Evolutionary conservation across 2,329 filamentous ascomycete species (phyloP), one percentile per base, ranked within the genome.

Genomic region (Aspergillus nomiae): DNA sequence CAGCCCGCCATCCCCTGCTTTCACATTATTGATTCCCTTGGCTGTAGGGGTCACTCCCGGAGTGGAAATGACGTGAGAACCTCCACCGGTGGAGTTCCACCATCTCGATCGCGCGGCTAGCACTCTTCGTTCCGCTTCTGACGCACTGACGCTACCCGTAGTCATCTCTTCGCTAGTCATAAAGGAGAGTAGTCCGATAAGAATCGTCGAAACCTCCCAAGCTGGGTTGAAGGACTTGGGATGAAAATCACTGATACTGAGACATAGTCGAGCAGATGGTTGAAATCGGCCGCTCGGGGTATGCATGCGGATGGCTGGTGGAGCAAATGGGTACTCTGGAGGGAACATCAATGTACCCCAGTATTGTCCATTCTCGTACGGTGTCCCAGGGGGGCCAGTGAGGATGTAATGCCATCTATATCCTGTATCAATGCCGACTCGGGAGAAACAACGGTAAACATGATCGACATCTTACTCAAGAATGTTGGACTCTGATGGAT

Each of bases 111-210:
- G 86, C 28, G 86, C 84, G 0, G 95, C 93, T 56, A 93, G 87
- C 71, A 90, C 86, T 76, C 88, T 90, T 65, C 94, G 87, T 82
- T 98, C 94, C 4, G 86, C 83, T 56, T 92, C 87, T 0, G 87
- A 90, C 21, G 89, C 92, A 7, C 90, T 89, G 34, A 99, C 87
- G 34, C 90, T 94, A 2, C 95, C 95, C 0, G 95, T 98, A 0
- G 95, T 99, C 91, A 98, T 97, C 82, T 99, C 95, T 75, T 99
- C 94, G 68, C 92, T 92, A 2, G 94, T 98, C 95, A 99, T 99
- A 80, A 99, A 99, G 45, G 91, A 96, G 66, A 98, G 83, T 32
- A 99, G 86, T 11, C 95, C 95, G 60, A 96, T 96, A 19, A 99
- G 83, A 67, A 99, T 99, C 0, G 95, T 99, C 60, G 91, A 94